Evolutionary conservation across 164 flowering plant species (phyloP).

Genomic region (Vitis vinifera): DNA sequence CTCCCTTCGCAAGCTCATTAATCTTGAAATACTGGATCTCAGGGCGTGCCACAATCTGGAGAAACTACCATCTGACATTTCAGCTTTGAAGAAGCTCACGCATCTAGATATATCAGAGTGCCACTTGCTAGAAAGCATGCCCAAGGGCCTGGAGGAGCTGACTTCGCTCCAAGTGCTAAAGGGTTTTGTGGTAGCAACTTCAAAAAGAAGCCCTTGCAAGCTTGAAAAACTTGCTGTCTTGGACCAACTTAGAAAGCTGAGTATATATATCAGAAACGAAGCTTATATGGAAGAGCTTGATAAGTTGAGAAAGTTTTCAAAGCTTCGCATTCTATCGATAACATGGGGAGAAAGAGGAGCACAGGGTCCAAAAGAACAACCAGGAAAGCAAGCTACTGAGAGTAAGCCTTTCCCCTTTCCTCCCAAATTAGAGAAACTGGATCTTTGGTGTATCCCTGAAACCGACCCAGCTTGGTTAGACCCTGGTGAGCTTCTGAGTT

Average conservation of each 20-base stretch:
- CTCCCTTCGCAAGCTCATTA: constrained; percentile 18
- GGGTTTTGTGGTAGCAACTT: constrained; percentile 37
- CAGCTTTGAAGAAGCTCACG: constrained; percentile 25
- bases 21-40: constrained; percentile 36
- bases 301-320: not conserved
- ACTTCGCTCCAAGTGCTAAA: constrained; percentile 41
- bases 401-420: too few relatives aligned
- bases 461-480: constrained; percentile 23
- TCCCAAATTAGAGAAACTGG: constrained; percentile 24
- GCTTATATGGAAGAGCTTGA: constrained; percentile 2
- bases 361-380: too few relatives aligned
- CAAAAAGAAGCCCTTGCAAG: constrained; percentile 7
- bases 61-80: constrained; percentile 25
- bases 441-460: constrained; percentile 32
- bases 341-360: constrained; percentile 25
- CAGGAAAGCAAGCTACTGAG: too few relatives aligned
- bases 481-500: not conserved
- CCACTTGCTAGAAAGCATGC: constrained; percentile 36
- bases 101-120: constrained; percentile 49
- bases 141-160: constrained; percentile 29
- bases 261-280: constrained; percentile 20
- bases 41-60: constrained; percentile 42
- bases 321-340: constrained; percentile 20
- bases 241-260: constrained; percentile 28
- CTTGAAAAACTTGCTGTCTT: constrained; percentile 21